These are phyloP conservation scores for Boletus tomentosulus DNA, from an alignment of 768 basidiomycete genomes.

Conservation along the genomic window DNA sequence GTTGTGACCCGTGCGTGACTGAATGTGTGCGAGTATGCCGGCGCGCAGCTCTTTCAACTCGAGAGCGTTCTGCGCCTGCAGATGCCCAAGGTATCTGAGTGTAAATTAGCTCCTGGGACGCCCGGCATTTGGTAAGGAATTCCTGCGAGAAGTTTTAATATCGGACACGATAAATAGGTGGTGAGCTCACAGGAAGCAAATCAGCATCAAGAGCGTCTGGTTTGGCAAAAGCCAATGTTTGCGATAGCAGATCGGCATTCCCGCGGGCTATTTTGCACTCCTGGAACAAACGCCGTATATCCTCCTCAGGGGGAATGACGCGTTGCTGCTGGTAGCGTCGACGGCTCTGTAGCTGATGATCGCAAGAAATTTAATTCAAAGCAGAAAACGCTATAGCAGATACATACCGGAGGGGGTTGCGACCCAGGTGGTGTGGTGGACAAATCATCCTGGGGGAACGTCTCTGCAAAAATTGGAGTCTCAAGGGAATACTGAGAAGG, in stretches of 20 bases:
- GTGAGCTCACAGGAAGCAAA: constrained; percentile 58
- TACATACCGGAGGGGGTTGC: constrained; percentile 21
- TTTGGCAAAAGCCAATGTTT: constrained; percentile 64
- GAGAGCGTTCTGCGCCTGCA: constrained; percentile 72
- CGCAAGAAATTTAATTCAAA: neutral
- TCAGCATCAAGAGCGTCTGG: constrained; percentile 64
- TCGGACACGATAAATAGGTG: neutral
- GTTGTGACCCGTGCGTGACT: constrained; percentile 18
- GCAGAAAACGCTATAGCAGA: neutral
- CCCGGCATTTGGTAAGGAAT: constrained; percentile 72
- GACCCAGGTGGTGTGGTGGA: constrained; percentile 23
- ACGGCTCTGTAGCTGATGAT: constrained; percentile 9
- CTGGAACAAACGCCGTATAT: constrained; percentile 75
- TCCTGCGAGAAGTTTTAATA: constrained; percentile 48
- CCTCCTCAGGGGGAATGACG: constrained; percentile 74
- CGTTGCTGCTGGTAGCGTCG: constrained; percentile 27
- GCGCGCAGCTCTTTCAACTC: constrained; percentile 30
- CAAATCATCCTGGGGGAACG: constrained; percentile 28
- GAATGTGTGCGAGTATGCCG: constrained; percentile 15
- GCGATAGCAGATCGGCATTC: constrained; percentile 71
- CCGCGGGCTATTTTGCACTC: constrained; percentile 82
- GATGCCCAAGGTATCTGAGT: constrained; percentile 92
- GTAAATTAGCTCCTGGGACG: constrained; percentile 79
- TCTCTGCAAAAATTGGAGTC: constrained; percentile 38
- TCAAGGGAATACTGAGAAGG: constrained; percentile 27